Evolutionary conservation across 208 protist genomes (phyloP).

Genomic region (Trypanosoma cruzi): DNA sequence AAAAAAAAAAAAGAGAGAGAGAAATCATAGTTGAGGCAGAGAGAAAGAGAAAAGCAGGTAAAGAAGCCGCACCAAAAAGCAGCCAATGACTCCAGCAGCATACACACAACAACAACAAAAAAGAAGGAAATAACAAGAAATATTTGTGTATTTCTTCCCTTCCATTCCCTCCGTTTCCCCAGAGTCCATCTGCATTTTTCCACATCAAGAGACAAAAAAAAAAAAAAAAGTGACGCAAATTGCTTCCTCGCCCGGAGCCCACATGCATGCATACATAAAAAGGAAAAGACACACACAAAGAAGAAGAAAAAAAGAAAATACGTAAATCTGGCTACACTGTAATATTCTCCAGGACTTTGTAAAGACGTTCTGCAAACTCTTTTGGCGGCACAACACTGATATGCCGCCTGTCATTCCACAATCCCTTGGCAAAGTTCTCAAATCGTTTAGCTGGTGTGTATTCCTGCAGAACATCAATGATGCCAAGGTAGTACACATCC

Average conservation of each 20-base stretch:
- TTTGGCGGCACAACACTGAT: slow-evolving; percentile 90
- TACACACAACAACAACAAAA: slow-evolving; percentile 1
- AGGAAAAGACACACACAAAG: not conserved
- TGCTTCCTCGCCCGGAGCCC: too few species aligned
- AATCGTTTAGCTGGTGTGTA: slow-evolving; percentile 88
- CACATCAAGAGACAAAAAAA: too few species aligned
- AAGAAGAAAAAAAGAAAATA: too few species aligned
- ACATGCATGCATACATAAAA: not conserved
- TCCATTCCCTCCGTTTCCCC: too few species aligned
- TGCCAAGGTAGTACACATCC: slow-evolving; percentile 92
- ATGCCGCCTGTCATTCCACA: slow-evolving; percentile 59
- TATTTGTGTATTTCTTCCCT: not conserved
- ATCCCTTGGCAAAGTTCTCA: slow-evolving; percentile 88
- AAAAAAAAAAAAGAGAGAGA: slow-evolving; percentile 10
- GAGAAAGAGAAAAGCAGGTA: slow-evolving; percentile 1
- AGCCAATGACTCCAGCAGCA: too few species aligned
- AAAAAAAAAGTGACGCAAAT: too few species aligned
- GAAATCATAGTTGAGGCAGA: not conserved
- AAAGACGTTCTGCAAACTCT: slow-evolving; percentile 84
- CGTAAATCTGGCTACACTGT: slow-evolving; percentile 59
- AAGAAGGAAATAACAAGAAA: too few species aligned
- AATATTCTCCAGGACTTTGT: slow-evolving; percentile 75
- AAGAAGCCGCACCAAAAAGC: not conserved
- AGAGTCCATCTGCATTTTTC: too few species aligned
- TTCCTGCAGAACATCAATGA: slow-evolving; percentile 94